Conservation (phyloP, 208 protist genomes). For the Crithidia sp. region DNA sequence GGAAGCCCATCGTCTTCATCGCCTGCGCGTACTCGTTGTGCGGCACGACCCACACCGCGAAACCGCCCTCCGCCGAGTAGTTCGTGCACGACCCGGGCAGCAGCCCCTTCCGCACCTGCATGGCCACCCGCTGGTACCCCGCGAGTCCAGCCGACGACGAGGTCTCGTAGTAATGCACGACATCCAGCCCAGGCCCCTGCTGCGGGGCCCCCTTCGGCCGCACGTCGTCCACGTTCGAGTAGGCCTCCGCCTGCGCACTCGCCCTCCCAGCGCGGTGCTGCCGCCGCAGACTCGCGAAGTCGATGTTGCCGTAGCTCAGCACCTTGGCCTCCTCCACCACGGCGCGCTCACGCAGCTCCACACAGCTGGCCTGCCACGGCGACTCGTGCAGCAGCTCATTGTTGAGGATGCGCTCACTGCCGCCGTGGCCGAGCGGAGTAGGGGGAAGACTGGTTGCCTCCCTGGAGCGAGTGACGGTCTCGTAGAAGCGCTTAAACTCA, state of each 20-base stretch:
- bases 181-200: conserved; percentile 31
- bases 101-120: conserved; percentile 30
- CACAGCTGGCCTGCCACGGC: conserved; percentile 42
- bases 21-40: conserved; percentile 23
- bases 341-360: conserved; percentile 37
- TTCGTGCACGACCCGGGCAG: conserved; percentile 37
- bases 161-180: conserved; percentile 47
- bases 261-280: background rate
- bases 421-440: conserved; percentile 33
- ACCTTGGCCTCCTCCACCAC: conserved; percentile 22
- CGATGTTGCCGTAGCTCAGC: conserved; percentile 33
- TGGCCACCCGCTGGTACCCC: conserved; percentile 34
- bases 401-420: conserved; percentile 42
- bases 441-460: conserved; percentile 23
- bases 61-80: conserved; percentile 35
- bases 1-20: conserved; percentile 17
- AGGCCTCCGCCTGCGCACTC: background rate
- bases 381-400: conserved; percentile 36
- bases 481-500: conserved; percentile 40
- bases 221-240: conserved; percentile 38
- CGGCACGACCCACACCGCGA: conserved; percentile 42
- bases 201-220: conserved; percentile 1
- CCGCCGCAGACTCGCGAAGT: conserved; percentile 29
- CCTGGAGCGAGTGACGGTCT: conserved; percentile 18
- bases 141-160: conserved; percentile 32